Conservation (phyloP, 257 asterid genomes). For the Ehretia macrophylla region DNA sequence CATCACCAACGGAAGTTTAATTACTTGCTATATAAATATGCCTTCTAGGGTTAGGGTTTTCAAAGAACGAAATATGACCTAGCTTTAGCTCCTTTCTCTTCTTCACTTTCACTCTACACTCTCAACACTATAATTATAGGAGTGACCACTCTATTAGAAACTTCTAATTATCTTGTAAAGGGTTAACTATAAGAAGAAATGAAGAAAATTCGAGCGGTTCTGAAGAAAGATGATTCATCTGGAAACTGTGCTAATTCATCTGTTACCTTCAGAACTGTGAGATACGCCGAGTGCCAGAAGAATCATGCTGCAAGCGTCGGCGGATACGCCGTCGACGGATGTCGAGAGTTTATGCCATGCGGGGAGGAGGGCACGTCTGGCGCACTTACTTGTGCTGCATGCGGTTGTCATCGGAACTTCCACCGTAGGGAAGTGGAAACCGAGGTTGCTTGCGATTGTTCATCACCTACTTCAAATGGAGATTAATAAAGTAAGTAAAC, state of each 20-base stretch:
- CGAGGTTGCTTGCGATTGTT: conserved; percentile 34
- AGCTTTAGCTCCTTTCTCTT: too few species aligned
- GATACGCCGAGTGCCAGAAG: conserved; percentile 82
- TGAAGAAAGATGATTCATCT: not conserved
- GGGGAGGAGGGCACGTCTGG: conserved; percentile 41
- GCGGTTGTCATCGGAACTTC: conserved; percentile 87
- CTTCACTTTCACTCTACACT: too few species aligned
- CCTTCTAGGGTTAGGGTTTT: too few species aligned
- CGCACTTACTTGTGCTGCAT: conserved; percentile 82
- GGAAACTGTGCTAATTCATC: conserved; percentile 15
- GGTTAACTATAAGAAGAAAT: not conserved
- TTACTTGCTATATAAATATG: too few species aligned
- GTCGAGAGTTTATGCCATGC: conserved; percentile 83
- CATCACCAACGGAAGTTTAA: too few species aligned
- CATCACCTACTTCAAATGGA: conserved; percentile 23
- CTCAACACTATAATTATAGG: not conserved
- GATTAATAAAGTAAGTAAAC: conserved; percentile 3
- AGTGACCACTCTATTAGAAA: not conserved
- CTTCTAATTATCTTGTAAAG: not conserved
- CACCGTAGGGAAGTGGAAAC: conserved; percentile 58
- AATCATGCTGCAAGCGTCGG: conserved; percentile 88
- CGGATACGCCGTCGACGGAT: conserved; percentile 88
- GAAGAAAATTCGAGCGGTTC: not conserved
- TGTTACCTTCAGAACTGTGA: conserved; percentile 64
- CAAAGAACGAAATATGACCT: too few species aligned